phyloP scores from a whole-genome alignment of 2,329 filamentous ascomycete species.

The Diaporthe citri region DNA sequence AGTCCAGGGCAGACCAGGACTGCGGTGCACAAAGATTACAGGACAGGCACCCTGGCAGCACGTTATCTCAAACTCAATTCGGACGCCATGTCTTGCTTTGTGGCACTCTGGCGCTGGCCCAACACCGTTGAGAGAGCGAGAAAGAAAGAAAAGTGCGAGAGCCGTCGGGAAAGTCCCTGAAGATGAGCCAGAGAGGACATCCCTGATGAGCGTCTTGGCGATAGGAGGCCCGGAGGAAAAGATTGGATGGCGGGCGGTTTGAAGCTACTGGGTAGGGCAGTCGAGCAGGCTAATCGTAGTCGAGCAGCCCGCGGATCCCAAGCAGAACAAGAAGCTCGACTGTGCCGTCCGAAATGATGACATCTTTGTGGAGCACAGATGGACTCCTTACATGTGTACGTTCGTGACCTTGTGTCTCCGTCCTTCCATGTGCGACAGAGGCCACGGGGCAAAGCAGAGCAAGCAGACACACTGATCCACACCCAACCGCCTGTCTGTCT shows the following conservation, averaged over 20 bases:
- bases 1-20: neutral
- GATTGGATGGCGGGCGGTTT: conserved; percentile 31
- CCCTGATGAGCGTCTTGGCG: conserved; percentile 9
- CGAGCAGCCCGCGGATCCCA: neutral
- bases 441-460: no score
- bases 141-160: neutral
- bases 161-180: neutral
- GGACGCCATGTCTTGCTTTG: conserved; percentile 5
- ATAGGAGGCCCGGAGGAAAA: neutral
- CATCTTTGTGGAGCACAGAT: conserved; percentile 7
- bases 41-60: neutral
- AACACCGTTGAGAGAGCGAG: neutral
- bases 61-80: conserved; percentile 33
- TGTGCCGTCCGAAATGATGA: neutral
- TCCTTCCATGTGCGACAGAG: neutral
- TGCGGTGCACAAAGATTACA: neutral
- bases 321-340: neutral
- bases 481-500: neutral
- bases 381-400: neutral
- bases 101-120: neutral
- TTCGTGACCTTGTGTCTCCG: no score
- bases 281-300: neutral
- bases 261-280: conserved; percentile 16
- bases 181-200: conserved; percentile 4
- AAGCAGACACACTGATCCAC: neutral